A percentile compares a stretch with the other conserved stretches of the same genome.
Conservation (phyloP, 164 flowering plant species). For the Macadamia tetraphylla region DNA sequence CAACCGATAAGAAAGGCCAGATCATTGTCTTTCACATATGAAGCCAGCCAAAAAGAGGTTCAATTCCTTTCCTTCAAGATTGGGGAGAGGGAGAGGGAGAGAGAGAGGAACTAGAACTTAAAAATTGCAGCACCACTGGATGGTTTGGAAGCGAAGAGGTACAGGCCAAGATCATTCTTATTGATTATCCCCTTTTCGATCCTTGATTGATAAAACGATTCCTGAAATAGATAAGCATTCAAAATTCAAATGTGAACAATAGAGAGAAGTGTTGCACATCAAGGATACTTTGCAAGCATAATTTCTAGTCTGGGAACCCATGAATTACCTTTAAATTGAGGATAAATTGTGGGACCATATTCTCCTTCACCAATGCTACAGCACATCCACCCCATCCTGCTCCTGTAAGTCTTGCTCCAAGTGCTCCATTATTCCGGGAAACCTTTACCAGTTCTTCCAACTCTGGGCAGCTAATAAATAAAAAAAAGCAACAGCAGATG, state of each 20-base stretch:
- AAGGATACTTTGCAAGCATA: no score
- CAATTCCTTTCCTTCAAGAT: not conserved
- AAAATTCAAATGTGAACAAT: not conserved
- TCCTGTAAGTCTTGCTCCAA: conserved; percentile 98
- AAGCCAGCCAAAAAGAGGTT: not conserved
- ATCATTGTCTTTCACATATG: not conserved
- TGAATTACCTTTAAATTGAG: conserved; percentile 61
- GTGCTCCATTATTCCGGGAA: conserved; percentile 71
- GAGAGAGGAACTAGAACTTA: conserved; percentile 33
- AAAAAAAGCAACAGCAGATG: not conserved
- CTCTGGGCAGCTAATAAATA: conserved; percentile 70
- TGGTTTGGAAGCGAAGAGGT: conserved; percentile 90
- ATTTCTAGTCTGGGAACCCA: not conserved
- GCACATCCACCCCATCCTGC: conserved; percentile 99
- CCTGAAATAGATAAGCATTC: conserved; percentile 33
- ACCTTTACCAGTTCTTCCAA: conserved; percentile 81
- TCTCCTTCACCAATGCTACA: conserved; percentile 80
- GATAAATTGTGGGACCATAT: conserved; percentile 56
- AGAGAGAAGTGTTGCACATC: no score
- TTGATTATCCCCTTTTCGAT: conserved; percentile 61
- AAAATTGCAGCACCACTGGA: conserved; percentile 91
- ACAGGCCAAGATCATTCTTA: conserved; percentile 66
- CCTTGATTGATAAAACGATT: conserved; percentile 61
- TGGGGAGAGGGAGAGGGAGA: not conserved
- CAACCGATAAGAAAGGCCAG: not conserved